Base-by-base conservation (phyloP, 2,329 filamentous ascomycete species). In the Arthrobotrys sphaeroides region DNA sequence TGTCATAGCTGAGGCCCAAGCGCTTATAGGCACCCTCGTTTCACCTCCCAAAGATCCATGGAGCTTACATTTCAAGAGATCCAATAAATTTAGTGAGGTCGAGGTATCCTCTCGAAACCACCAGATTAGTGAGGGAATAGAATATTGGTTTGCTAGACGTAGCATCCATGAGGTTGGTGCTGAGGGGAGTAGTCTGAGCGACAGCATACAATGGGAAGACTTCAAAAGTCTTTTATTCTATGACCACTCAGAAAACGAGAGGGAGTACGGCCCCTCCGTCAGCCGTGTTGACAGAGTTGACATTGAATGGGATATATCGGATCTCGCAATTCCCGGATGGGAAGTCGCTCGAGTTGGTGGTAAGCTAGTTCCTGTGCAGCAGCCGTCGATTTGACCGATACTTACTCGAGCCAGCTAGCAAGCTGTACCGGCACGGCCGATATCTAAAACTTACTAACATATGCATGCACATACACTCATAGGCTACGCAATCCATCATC, bases 401-500 rank as follows among this genome's bases (percentile, higher is more conserved):
- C n/a, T n/a, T n/a, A n/a, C n/a, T n/a, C n/a, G n/a, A n/a, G n/a
- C n/a, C n/a, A n/a, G n/a, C n/a, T n/a, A n/a, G n/a, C n/a, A n/a
- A n/a, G n/a, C n/a, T n/a, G n/a, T n/a, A n/a, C n/a, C n/a, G n/a
- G n/a, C n/a, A n/a, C n/a, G n/a, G n/a, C n/a, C n/a, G n/a, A 22
- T 24, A 38, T 33, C 7, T 9, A 12, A 40, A n/a, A 60, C 1
- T 33, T 40, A 1, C 40, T 60, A 31, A 68, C 9, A 22, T 59
- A 36, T 16, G 2, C 16, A 22, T 2, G 2, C 18, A 10, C 42
- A 75, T 16, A 5, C 16, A 22, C 3, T 1, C 18, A 10, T 49
- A 75, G 70, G 55, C 12, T 75, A 75, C 36, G 70, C 55, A 2
- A 61, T 75, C 20, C 70, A 75, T 22, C 64, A 68, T n/a, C 70